Base-by-base conservation (phyloP, 176 grass and related monocot genomes). In the Cymbopogon citratus region DNA sequence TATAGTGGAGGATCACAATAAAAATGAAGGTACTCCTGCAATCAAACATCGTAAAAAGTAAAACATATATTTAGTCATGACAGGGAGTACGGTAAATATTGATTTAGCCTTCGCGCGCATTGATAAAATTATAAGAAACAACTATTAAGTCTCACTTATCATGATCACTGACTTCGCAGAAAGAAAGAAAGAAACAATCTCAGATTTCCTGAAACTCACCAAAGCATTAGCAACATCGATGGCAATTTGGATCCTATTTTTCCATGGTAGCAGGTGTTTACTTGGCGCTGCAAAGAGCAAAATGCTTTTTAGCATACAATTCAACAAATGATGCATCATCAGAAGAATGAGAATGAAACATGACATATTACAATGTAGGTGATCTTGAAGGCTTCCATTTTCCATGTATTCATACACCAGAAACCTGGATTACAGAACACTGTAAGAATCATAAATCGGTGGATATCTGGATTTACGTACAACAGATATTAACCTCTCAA, bases 21-120 rank as follows among this genome's bases (percentile, higher is more conserved):
- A 64, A 89, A 98, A 87, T 98, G 95, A 73, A 98, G 90, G 85
- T 98, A 98, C 81, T 98, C 92, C 95, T 98, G 90, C 80, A 89
- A n/a, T 69, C 60, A 63, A 70, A 78, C 2, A 56, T 74, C 31
- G 14, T 23, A 62, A 62, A 35, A 66, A 75, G n/a, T 12, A 15
- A 14, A 76, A 35, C 10, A 19, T 13, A 63, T 18, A 26, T 72
- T 9, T 19, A 27, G 27, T 46, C 48, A 5, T 0, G 0, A 72
- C 7, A 34, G 23, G 0, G 5, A 84, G 8, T 36, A 62, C 3
- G 27, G 7, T 62, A 75, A 31, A 27, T 21, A 71, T 38, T 14
- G 23, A 31, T 66, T 10, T 3, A 59, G 40, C 12, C 59, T 44
- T 35, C 21, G 8, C 1, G 19, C 21, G 15, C 3, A 5, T 15